Conservation (phyloP, 371 early-diverging fungal genomes). For the Mucor saturninus region DNA sequence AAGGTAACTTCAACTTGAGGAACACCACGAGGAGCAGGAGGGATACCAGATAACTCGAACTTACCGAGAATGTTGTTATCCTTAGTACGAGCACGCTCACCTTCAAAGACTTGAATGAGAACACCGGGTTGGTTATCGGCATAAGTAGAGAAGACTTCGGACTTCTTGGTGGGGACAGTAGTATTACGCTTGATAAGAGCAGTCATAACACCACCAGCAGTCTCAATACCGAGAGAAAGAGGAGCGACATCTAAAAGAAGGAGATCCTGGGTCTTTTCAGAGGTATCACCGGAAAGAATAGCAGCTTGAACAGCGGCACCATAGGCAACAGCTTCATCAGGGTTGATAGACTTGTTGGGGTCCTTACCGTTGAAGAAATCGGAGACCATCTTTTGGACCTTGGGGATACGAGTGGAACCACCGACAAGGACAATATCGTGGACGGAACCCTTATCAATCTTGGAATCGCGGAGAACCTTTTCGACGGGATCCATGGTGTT, state of each 20-base stretch:
- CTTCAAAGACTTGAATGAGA: slow-evolving; percentile 91
- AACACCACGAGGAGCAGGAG: slow-evolving; percentile 89
- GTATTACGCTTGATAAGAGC: slow-evolving; percentile 83
- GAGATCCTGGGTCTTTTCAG: slow-evolving; percentile 66
- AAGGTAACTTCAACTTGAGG: slow-evolving; percentile 95
- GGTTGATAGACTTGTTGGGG: slow-evolving; percentile 93
- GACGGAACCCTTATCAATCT: slow-evolving; percentile 88
- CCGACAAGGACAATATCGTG: slow-evolving; percentile 98
- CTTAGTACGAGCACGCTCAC: slow-evolving; percentile 88
- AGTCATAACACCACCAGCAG: slow-evolving; percentile 83
- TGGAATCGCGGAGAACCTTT: slow-evolving; percentile 85
- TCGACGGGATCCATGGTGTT: slow-evolving; percentile 83
- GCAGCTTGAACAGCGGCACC: slow-evolving; percentile 97
- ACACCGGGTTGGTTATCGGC: slow-evolving; percentile 85
- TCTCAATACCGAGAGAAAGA: slow-evolving; percentile 90
- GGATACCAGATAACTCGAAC: slow-evolving; percentile 88
- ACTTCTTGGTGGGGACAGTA: slow-evolving; percentile 87
- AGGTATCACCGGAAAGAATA: slow-evolving; percentile 66
- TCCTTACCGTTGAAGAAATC: slow-evolving; percentile 96
- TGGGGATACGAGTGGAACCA: slow-evolving; percentile 99
- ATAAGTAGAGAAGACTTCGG: slow-evolving; percentile 91
- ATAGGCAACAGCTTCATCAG: slow-evolving; percentile 97
- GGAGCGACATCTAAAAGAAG: slow-evolving; percentile 88
- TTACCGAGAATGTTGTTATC: slow-evolving; percentile 95
- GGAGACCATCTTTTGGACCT: slow-evolving; percentile 95